phyloP scores from a whole-genome alignment of 1,284 basidiomycete species.

The Taiwanofungus camphoratus region DNA sequence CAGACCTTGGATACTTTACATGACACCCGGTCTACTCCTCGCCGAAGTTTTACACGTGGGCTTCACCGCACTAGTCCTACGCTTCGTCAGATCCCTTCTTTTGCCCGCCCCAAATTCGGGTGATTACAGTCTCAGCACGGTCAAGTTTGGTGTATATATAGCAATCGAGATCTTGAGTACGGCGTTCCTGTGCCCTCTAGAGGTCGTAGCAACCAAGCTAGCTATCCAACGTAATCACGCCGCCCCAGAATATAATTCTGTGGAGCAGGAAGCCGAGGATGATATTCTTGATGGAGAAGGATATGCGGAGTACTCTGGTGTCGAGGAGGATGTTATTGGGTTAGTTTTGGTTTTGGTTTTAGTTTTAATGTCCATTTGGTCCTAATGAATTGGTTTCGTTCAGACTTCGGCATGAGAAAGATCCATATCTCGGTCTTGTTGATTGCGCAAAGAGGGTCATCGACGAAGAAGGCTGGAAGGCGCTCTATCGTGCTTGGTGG shows the following conservation, averaged over 20 bases:
- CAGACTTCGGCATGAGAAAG: slow-evolving; percentile 74
- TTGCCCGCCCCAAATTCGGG: slow-evolving; percentile 42
- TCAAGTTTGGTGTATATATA: slow-evolving; percentile 57
- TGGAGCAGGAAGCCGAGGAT: slow-evolving; percentile 65
- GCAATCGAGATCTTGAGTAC: slow-evolving; percentile 57
- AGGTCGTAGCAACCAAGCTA: slow-evolving; percentile 77
- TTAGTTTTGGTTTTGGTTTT: slow-evolving; percentile 27
- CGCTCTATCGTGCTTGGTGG: slow-evolving; percentile 87
- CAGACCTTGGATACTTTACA: slow-evolving; percentile 75
- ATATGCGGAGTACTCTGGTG: slow-evolving; percentile 61
- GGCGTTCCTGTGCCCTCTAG: slow-evolving; percentile 68
- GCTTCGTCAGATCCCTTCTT: slow-evolving; percentile 59
- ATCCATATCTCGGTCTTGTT: slow-evolving; percentile 77
- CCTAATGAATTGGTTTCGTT: neutral
- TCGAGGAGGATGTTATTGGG: slow-evolving; percentile 88
- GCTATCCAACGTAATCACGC: slow-evolving; percentile 83
- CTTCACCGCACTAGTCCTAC: slow-evolving; percentile 64
- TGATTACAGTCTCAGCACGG: slow-evolving; percentile 27
- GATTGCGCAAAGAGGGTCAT: slow-evolving; percentile 78
- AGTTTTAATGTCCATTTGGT: neutral
- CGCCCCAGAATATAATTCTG: slow-evolving; percentile 63
- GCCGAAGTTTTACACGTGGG: slow-evolving; percentile 63
- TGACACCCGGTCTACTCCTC: slow-evolving; percentile 78
- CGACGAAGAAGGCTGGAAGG: slow-evolving; percentile 77
- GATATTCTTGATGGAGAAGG: slow-evolving; percentile 63